Percentiles rank a stretch among this genome's conserved stretches.
These are phyloP conservation scores for Vanderwaltozyma polyspora DNA, from an alignment of 805 yeast genomes.

Conservation along the genomic window DNA sequence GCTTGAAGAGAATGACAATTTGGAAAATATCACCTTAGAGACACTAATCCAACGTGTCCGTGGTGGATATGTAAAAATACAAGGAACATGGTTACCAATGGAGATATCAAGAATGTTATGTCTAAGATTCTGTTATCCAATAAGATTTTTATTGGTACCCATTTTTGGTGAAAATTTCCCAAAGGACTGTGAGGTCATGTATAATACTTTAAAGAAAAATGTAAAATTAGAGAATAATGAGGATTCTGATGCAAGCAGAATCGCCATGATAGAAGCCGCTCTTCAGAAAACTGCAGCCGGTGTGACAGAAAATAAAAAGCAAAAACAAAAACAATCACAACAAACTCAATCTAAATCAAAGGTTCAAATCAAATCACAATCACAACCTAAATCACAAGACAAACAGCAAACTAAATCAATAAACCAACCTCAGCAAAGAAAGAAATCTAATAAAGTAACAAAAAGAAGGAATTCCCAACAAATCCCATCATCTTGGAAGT, in stretches of 20 bases:
- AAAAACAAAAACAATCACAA: too few species aligned
- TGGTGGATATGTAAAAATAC: conserved; percentile 86
- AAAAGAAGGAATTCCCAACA: neutral
- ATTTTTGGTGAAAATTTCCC: conserved; percentile 62
- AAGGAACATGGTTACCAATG: conserved; percentile 87
- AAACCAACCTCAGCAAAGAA: too few species aligned
- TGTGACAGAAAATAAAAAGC: neutral
- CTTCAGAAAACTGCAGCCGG: neutral
- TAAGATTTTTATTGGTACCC: conserved; percentile 67
- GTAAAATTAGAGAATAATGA: neutral
- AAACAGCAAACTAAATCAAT: neutral
- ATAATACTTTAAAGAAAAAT: neutral
- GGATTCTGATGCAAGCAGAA: too few species aligned
- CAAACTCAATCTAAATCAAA: neutral
- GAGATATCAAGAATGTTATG: conserved; percentile 59
- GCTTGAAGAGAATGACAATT: conserved; percentile 6
- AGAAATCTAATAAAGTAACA: neutral
- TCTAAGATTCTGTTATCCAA: conserved; percentile 61
- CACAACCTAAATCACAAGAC: neutral
- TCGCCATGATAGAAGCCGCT: too few species aligned
- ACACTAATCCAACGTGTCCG: conserved; percentile 49
- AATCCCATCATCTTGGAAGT: neutral
- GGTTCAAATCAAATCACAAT: neutral
- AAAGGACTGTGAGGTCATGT: conserved; percentile 18
- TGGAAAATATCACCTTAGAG: conserved; percentile 10